phyloP scores from a whole-genome alignment of 2,329 filamentous ascomycete genomes.

The Fusarium camptoceras region DNA sequence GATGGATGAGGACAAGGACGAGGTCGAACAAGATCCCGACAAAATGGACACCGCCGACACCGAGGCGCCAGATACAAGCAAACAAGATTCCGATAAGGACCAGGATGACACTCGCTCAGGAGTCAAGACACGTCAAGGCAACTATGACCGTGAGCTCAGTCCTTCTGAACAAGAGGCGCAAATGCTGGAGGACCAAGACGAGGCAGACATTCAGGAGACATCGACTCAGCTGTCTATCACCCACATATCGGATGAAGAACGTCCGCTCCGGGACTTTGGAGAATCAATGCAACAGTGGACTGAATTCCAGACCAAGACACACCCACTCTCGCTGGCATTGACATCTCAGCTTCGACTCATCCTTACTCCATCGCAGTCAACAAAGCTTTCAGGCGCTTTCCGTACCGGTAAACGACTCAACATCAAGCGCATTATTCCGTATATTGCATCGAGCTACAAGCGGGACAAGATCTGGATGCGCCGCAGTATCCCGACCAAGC shows the following conservation, averaged over 20 bases:
- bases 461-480: constrained; percentile 99
- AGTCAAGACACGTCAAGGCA: constrained; percentile 69
- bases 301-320: constrained; percentile 84
- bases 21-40: constrained; percentile 59
- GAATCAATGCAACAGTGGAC: constrained; percentile 82
- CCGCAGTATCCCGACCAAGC: constrained; percentile 88
- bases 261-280: constrained; percentile 60
- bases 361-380: constrained; percentile 91
- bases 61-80: constrained; percentile 55
- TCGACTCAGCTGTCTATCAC: constrained; percentile 77
- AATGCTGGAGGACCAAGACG: constrained; percentile 61
- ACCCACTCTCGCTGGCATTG: constrained; percentile 85
- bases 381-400: constrained; percentile 96
- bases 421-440: constrained; percentile 99
- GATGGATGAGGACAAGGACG: constrained; percentile 67
- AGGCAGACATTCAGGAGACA: constrained; percentile 62
- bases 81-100: constrained; percentile 57
- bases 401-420: constrained; percentile 98
- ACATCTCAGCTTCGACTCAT: constrained; percentile 97
- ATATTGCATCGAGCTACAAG: constrained; percentile 98
- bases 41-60: constrained; percentile 57
- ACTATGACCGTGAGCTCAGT: constrained; percentile 65
- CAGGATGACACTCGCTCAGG: constrained; percentile 69
- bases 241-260: constrained; percentile 67
- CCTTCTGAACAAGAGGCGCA: constrained; percentile 58